Percentiles rank a stretch among this genome's conserved stretches.
Evolutionary conservation across 164 flowering plant genomes (phyloP).

Genomic region (Protea cynaroides): DNA sequence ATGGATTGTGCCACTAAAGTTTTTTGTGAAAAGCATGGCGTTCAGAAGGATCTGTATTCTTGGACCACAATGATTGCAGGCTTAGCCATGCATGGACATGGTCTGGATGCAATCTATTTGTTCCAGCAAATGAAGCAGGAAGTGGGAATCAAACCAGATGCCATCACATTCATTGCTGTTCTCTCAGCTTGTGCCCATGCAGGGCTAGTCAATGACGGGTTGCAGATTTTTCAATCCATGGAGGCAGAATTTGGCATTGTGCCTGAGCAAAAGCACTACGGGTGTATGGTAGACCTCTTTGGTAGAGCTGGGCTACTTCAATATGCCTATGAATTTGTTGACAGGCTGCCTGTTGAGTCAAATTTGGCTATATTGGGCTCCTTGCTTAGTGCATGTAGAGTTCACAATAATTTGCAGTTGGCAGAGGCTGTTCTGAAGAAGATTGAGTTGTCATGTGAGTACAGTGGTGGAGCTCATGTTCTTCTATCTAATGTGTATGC

Average conservation of each 20-base stretch:
- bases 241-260: not conserved
- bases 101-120: not conserved
- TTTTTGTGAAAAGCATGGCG: not conserved
- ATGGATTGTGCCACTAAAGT: not conserved
- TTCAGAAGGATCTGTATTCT: not conserved
- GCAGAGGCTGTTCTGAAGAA: not conserved
- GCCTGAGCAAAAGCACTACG: not conserved
- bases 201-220: not conserved
- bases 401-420: not conserved
- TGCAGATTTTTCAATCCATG: not conserved
- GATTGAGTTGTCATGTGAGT: not conserved
- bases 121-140: not conserved
- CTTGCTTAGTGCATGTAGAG: not conserved
- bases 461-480: not conserved
- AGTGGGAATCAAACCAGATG: not conserved
- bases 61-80: not conserved
- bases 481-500: not conserved
- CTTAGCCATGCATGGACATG: constrained; percentile 1
- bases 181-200: not conserved
- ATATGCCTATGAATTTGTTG: not conserved
- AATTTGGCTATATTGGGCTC: not conserved
- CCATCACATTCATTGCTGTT: not conserved
- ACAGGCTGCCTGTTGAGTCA: not conserved
- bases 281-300: not conserved
- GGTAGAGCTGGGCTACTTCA: not conserved